Conservation (phyloP, 1,284 basidiomycete genomes). For the Rhodotorula mucilaginosa region DNA sequence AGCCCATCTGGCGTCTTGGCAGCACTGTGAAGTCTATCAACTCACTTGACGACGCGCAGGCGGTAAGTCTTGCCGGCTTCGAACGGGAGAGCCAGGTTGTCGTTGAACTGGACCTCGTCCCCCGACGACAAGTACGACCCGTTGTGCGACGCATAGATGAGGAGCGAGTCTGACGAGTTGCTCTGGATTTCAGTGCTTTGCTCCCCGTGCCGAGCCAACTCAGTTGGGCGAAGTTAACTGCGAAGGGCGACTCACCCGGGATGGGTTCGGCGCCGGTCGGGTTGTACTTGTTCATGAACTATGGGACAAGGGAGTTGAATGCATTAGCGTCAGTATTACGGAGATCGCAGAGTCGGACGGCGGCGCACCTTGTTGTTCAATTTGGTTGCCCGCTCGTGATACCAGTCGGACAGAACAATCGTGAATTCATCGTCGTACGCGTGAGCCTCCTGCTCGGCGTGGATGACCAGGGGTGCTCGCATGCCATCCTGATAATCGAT, state of each 20-base stretch:
- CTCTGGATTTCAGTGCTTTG: conserved; percentile 44
- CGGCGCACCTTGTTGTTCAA: conserved; percentile 15
- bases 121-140: conserved; percentile 64
- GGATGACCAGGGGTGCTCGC: conserved; percentile 72
- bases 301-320: conserved; percentile 5
- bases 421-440: conserved; percentile 90
- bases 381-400: conserved; percentile 26
- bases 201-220: conserved; percentile 9
- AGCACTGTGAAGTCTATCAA: conserved; percentile 48
- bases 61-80: conserved; percentile 69
- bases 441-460: conserved; percentile 55
- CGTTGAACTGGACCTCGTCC: conserved; percentile 62
- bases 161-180: conserved; percentile 58
- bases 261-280: conserved; percentile 76
- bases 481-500: conserved; percentile 60
- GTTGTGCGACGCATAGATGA: conserved; percentile 76
- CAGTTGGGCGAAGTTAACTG: conserved; percentile 51
- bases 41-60: conserved; percentile 72
- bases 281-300: conserved; percentile 66
- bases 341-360: not conserved
- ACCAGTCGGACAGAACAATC: conserved; percentile 80
- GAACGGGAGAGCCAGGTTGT: conserved; percentile 81
- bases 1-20: conserved; percentile 59
- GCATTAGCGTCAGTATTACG: too few species aligned
- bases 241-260: conserved; percentile 50